Base-by-base conservation (phyloP, 176 grass and related monocot species). In the Elymus sibiricus region DNA sequence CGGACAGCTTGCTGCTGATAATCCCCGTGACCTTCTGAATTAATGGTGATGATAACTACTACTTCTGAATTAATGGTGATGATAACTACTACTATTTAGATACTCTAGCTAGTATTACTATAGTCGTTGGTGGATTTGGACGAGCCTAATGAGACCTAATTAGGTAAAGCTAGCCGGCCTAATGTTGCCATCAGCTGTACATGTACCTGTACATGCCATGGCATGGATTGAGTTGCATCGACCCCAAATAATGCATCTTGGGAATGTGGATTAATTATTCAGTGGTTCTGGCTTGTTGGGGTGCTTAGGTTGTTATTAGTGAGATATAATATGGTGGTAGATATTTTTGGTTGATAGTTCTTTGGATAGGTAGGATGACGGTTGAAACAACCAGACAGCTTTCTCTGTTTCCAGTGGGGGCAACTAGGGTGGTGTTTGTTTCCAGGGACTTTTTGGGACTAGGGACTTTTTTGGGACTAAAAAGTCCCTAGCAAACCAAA, bases 301-400 rank as follows among this genome's bases (percentile, higher is more conserved):
- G 59, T 58, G 9, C 28, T 64, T 90, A 83, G 83, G 65, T 64
- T 58, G 66, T 46, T 59, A 58, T 79, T 44, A 79, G 44, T 76
- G 44, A 34, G 17, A 71, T 39, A 71, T 37, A 28, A 63, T 70
- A 31, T 14, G 24, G 40, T 10, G 42, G 26, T 28, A 55, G 56
- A 35, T 83, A 74, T 28, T 78, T 37, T 64, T 81, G 86, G 78
- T 70, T 83, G 51, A 82, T 83, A 56, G 19, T 22, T 51, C 76
- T 47, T 47, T 44, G 82, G 90, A 88, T 81, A 10, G 77, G 85
- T 85, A 58, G 77, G 90, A 88, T 55, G 90, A 88, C 10, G 24
- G 86, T 82, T 88, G 82, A 88, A 91, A 73, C 90, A 11, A 91
- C 82, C 90, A 28, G 74, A 2, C 64, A 39, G 31, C 71, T 85